These are phyloP conservation scores for Vickermania spadyakhi DNA, from an alignment of 208 protist genomes.

Conservation along the genomic window DNA sequence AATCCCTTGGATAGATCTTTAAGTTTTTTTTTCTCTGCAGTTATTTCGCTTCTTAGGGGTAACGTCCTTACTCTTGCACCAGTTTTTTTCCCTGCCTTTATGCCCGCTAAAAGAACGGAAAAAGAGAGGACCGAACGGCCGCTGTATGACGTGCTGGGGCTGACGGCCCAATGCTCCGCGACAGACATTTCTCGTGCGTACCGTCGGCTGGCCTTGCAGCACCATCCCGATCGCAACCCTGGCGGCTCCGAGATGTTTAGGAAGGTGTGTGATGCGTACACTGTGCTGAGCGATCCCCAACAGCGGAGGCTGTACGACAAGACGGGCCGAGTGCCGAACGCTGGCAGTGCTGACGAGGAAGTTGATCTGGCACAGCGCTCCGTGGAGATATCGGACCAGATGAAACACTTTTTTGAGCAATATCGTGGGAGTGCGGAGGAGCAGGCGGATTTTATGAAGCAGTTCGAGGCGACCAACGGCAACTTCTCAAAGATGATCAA, in stretches of 20 bases:
- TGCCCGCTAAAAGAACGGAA: no score
- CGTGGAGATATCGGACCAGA: conserved; percentile 45
- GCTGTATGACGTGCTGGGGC: conserved; percentile 54
- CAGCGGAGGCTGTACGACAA: conserved; percentile 96
- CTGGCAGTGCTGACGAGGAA: conserved; percentile 10
- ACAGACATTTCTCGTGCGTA: conserved; percentile 65
- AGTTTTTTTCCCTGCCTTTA: no score
- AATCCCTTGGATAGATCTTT: no score
- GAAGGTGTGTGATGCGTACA: conserved; percentile 92
- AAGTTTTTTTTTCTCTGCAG: no score
- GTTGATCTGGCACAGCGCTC: conserved; percentile 39
- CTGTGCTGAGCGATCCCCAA: conserved; percentile 91
- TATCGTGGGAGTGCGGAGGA: conserved; percentile 75
- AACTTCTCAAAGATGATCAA: conserved; percentile 69
- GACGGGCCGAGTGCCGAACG: conserved; percentile 38
- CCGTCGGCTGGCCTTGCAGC: conserved; percentile 58
- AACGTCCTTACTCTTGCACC: no score
- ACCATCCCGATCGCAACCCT: conserved; percentile 87
- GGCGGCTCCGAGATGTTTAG: conserved; percentile 63
- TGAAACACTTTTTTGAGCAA: conserved; percentile 54
- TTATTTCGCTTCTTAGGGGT: no score
- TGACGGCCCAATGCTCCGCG: conserved; percentile 23
- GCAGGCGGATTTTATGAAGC: conserved; percentile 30
- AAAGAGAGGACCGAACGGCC: conserved; percentile 11
- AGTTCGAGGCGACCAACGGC: conserved; percentile 48